Evolutionary conservation across 768 basidiomycete species (phyloP).

Genomic region (Brasilioporus rufonigricans): DNA sequence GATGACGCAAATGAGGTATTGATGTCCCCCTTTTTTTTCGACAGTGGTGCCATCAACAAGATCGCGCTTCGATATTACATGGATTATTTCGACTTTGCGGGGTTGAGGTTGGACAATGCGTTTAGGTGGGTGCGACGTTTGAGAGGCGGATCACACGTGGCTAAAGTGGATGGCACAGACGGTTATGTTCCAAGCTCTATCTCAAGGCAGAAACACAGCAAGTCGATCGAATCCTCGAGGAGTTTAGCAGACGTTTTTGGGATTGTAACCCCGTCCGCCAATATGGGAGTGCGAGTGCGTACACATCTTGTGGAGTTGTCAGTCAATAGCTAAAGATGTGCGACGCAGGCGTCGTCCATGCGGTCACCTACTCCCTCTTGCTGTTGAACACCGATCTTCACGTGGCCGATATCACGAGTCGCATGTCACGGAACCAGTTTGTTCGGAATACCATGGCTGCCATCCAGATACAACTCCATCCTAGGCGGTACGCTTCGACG

Average conservation of each 20-base stretch:
- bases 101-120: slow-evolving; percentile 79
- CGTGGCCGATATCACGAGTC: slow-evolving; percentile 81
- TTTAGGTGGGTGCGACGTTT: slow-evolving; percentile 60
- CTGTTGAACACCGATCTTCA: slow-evolving; percentile 97
- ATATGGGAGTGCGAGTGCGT: slow-evolving; percentile 85
- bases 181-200: slow-evolving; percentile 86
- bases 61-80: slow-evolving; percentile 78
- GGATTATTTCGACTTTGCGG: slow-evolving; percentile 83
- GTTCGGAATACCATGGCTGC: slow-evolving; percentile 88
- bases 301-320: background rate
- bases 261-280: slow-evolving; percentile 80
- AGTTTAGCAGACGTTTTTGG: slow-evolving; percentile 88
- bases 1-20: background rate
- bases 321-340: slow-evolving; percentile 2
- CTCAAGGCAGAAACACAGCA: slow-evolving; percentile 97
- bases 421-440: slow-evolving; percentile 93
- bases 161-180: slow-evolving; percentile 40
- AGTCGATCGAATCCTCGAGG: slow-evolving; percentile 93
- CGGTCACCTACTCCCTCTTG: slow-evolving; percentile 88
- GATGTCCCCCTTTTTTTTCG: background rate
- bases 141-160: background rate
- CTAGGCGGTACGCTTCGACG: slow-evolving; percentile 51
- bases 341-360: slow-evolving; percentile 82
- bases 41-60: slow-evolving; percentile 74
- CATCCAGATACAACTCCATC: slow-evolving; percentile 75